These are phyloP conservation scores for Pseudogymnoascus sp. DNA, from an alignment of 2,329 filamentous ascomycete species.

Conservation along the genomic window DNA sequence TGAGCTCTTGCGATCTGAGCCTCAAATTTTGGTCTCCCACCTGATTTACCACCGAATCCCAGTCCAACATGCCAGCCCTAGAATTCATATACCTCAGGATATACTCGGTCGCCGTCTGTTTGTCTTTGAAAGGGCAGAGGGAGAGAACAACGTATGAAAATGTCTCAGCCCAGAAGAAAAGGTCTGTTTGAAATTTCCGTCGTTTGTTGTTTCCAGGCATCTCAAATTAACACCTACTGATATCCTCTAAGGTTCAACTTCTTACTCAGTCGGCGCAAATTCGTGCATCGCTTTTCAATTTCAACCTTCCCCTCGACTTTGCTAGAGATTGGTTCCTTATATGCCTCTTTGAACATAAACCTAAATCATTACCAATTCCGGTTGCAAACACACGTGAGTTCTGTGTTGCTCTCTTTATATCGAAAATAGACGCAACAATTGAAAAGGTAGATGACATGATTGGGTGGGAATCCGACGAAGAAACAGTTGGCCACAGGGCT, in stretches of 20 bases:
- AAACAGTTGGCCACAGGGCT: conserved; percentile 10
- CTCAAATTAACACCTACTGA: background rate
- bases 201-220: conserved; percentile 15
- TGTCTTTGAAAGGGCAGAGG: conserved; percentile 12
- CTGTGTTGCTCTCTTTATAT: background rate
- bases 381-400: conserved; percentile 25
- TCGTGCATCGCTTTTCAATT: background rate
- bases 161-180: background rate
- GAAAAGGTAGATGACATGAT: conserved; percentile 21
- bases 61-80: conserved; percentile 12
- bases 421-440: conserved; percentile 27
- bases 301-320: background rate
- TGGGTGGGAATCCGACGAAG: conserved; percentile 21
- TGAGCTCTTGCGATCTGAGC: conserved; percentile 17
- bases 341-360: conserved; percentile 23
- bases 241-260: background rate
- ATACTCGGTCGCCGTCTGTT: background rate
- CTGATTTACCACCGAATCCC: conserved; percentile 20
- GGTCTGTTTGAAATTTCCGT: background rate
- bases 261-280: background rate
- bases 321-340: conserved; percentile 19
- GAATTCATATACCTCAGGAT: conserved; percentile 9
- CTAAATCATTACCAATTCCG: conserved; percentile 18
- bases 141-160: conserved; percentile 15
- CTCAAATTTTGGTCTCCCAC: conserved; percentile 16